These are phyloP conservation scores for Xylaria arbuscula DNA, from an alignment of 2,329 filamentous ascomycete species.

Conservation along the genomic window DNA sequence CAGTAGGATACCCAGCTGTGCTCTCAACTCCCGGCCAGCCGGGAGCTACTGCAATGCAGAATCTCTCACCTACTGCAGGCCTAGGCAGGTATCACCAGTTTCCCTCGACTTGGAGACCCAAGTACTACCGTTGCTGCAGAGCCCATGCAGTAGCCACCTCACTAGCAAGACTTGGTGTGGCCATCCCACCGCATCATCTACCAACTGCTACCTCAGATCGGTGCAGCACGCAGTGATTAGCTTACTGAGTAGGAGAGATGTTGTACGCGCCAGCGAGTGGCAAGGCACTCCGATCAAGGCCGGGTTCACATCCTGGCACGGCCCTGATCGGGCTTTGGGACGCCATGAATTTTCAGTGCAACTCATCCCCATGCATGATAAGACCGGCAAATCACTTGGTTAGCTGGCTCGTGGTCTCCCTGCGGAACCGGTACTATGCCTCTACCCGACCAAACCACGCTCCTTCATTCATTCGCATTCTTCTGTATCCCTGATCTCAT, in stretches of 20 bases:
- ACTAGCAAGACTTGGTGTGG: slow-evolving; percentile 37
- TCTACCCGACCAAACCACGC: slow-evolving; percentile 43
- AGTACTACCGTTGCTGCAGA: slow-evolving; percentile 35
- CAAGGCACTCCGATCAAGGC: slow-evolving; percentile 27
- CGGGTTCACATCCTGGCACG: slow-evolving; percentile 25
- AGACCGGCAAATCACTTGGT: slow-evolving; percentile 34
- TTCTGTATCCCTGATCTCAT: slow-evolving; percentile 26
- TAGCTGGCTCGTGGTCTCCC: slow-evolving; percentile 36
- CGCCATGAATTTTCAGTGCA: slow-evolving; percentile 20
- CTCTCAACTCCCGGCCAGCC: slow-evolving; percentile 35
- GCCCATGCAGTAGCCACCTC: slow-evolving; percentile 29
- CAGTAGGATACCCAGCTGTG: slow-evolving; percentile 39
- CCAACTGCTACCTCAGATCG: slow-evolving; percentile 42
- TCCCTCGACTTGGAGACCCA: slow-evolving; percentile 27
- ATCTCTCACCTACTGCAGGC: slow-evolving; percentile 35
- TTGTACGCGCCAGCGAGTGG: slow-evolving; percentile 17
- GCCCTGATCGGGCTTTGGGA: slow-evolving; percentile 37
- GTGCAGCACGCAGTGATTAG: slow-evolving; percentile 41
- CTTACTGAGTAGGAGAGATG: slow-evolving; percentile 12
- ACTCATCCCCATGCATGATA: slow-evolving; percentile 31
- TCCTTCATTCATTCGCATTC: slow-evolving; percentile 29
- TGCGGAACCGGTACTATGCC: slow-evolving; percentile 39
- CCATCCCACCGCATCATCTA: slow-evolving; percentile 43
- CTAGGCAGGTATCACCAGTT: slow-evolving; percentile 24
- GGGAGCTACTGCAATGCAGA: slow-evolving; percentile 42